Conservation (phyloP, 148 eudicot genomes). For the Vaccinium vitisidaea region DNA sequence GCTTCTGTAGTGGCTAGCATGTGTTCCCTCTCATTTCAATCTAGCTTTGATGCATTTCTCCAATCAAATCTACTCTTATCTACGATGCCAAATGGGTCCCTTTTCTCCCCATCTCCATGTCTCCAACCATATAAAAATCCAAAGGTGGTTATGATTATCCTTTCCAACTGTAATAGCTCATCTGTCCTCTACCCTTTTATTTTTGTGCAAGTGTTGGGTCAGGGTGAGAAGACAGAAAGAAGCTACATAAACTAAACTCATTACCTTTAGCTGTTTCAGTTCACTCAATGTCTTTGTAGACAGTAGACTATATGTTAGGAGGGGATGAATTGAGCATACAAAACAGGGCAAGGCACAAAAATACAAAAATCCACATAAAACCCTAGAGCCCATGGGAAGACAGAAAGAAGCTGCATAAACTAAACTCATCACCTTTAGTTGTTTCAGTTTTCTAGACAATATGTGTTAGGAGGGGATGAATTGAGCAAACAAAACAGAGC, state of each 20-base stretch:
- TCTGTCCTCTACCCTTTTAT: conserved; percentile 3
- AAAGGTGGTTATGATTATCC: conserved; percentile 5
- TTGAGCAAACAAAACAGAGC: background rate
- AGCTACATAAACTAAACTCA: conserved; percentile 3
- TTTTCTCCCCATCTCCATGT: conserved; percentile 12
- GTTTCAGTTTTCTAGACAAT: background rate
- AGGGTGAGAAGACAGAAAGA: conserved; percentile 21
- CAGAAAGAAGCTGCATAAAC: conserved; percentile 10
- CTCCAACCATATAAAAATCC: conserved; percentile 7
- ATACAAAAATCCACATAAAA: background rate
- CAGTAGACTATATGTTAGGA: background rate
- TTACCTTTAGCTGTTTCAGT: background rate
- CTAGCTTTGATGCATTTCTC: background rate
- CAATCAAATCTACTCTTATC: conserved; percentile 5
- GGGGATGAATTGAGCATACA: background rate
- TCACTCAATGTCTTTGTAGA: background rate
- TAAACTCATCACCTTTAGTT: background rate
- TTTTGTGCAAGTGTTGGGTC: background rate
- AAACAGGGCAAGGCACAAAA: background rate
- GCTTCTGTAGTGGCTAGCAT: conserved; percentile 35
- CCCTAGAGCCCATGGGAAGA: conserved; percentile 12
- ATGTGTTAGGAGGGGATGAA: background rate
- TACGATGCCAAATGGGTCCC: conserved; percentile 21
- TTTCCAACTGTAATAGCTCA: conserved; percentile 28
- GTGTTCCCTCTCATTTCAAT: conserved; percentile 21